These are phyloP conservation scores for Amanita exitialis DNA, from an alignment of 768 basidiomycete species.

Conservation along the genomic window DNA sequence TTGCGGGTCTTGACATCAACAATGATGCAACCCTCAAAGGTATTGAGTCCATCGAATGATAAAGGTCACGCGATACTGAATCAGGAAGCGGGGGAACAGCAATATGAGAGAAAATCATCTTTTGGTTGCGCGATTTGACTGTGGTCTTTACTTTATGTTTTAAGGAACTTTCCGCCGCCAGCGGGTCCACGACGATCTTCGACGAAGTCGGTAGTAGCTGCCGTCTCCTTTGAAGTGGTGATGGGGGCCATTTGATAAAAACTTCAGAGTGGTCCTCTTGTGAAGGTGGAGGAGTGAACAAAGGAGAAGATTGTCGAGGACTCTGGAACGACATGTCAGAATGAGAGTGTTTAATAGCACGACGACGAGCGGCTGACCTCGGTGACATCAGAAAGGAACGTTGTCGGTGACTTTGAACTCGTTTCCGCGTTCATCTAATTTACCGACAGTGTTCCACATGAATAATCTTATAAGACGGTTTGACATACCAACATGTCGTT, in stretches of 20 bases:
- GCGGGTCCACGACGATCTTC: not conserved
- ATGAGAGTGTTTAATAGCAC: not conserved
- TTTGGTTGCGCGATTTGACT: not conserved
- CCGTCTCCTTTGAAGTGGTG: not conserved
- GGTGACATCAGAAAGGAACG: not conserved
- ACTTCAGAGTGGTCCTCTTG: not conserved
- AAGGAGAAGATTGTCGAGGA: not conserved
- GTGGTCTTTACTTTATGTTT: not conserved
- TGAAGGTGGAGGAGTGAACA: conserved; percentile 14
- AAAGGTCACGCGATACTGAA: conserved; percentile 8
- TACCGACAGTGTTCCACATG: not conserved
- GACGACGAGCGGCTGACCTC: not conserved
- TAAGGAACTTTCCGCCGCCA: not conserved
- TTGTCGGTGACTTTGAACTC: conserved; percentile 4
- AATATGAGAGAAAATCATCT: conserved; percentile 14
- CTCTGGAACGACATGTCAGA: conserved; percentile 3
- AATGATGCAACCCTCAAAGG: not conserved
- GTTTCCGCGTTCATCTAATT: not conserved
- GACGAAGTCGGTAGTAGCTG: not conserved
- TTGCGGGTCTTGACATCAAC: not conserved
- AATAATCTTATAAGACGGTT: not conserved
- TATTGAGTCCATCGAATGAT: conserved; percentile 8
- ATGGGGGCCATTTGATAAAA: too few relatives aligned
- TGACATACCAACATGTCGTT: conserved; percentile 11
- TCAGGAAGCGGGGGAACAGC: conserved; percentile 15